Conservation (phyloP, 805 yeast genomes). For the Metschnikowia colocasiae region DNA sequence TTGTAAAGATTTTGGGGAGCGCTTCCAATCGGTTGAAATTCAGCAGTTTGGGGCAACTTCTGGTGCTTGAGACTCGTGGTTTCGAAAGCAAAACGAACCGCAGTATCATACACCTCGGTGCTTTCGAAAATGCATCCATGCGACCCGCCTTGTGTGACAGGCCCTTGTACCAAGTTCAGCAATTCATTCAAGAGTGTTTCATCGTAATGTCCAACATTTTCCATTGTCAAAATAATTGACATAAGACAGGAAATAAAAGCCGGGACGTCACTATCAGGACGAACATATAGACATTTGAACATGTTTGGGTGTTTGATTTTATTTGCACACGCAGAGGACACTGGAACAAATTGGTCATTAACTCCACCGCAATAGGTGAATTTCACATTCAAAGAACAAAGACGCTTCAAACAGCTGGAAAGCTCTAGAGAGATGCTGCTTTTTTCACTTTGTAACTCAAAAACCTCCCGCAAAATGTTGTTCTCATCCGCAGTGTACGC, state of each 20-base stretch:
- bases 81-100: slow-evolving; percentile 33
- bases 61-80: slow-evolving; percentile 29
- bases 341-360: slow-evolving; percentile 37
- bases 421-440: slow-evolving; percentile 18
- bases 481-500: slow-evolving; percentile 37
- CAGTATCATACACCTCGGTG: slow-evolving; percentile 25
- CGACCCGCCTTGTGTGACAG: slow-evolving; percentile 19
- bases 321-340: slow-evolving; percentile 29
- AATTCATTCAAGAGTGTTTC: slow-evolving; percentile 29
- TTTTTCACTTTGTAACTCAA: slow-evolving; percentile 28
- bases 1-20: slow-evolving; percentile 19
- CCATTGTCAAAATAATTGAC: slow-evolving; percentile 27
- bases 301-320: slow-evolving; percentile 37
- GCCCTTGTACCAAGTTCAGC: slow-evolving; percentile 28
- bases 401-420: slow-evolving; percentile 17
- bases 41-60: background rate
- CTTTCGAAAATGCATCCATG: slow-evolving; percentile 28
- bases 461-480: slow-evolving; percentile 33
- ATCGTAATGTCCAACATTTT: slow-evolving; percentile 35
- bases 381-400: slow-evolving; percentile 29
- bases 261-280: slow-evolving; percentile 22
- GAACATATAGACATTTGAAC: slow-evolving; percentile 26
- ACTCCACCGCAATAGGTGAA: slow-evolving; percentile 32
- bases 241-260: slow-evolving; percentile 27
- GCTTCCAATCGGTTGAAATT: background rate